Evolutionary conservation across 352 stramenopile genomes (phyloP).

Genomic region (Phytophthora aleatoria): DNA sequence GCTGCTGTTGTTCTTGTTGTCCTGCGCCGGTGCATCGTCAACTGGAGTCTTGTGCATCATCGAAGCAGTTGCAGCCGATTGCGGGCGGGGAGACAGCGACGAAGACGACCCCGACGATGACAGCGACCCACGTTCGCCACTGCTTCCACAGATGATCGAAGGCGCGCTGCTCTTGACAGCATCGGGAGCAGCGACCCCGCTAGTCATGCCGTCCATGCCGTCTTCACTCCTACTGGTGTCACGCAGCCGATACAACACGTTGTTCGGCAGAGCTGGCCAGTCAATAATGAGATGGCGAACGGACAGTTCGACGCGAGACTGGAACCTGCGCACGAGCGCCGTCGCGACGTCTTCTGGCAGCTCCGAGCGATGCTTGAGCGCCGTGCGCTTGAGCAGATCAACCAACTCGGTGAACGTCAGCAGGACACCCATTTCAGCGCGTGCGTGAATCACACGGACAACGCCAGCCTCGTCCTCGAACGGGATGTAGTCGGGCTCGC

Average conservation of each 20-base stretch:
- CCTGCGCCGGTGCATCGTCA: background rate
- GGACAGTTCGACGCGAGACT: slow-evolving; percentile 63
- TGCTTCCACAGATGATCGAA: slow-evolving; percentile 23
- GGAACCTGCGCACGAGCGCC: slow-evolving; percentile 55
- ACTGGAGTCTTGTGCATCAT: slow-evolving; percentile 9
- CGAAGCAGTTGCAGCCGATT: slow-evolving; percentile 15
- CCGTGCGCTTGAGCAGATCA: slow-evolving; percentile 62
- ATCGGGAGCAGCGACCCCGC: slow-evolving; percentile 2
- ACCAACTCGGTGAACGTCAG: slow-evolving; percentile 74
- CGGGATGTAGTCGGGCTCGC: slow-evolving; percentile 63
- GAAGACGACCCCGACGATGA: slow-evolving; percentile 32
- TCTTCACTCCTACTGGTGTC: slow-evolving; percentile 10
- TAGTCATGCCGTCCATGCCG: slow-evolving; percentile 22
- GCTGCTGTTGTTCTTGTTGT: slow-evolving; percentile 4
- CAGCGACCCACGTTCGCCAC: slow-evolving; percentile 20
- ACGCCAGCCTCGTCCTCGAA: slow-evolving; percentile 74
- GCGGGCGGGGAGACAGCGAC: slow-evolving; percentile 28
- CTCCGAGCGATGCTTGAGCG: slow-evolving; percentile 57
- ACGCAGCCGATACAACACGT: slow-evolving; percentile 46
- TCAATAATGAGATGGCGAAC: slow-evolving; percentile 67
- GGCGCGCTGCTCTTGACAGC: slow-evolving; percentile 13
- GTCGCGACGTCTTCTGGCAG: slow-evolving; percentile 45
- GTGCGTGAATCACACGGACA: slow-evolving; percentile 70
- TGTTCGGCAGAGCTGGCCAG: slow-evolving; percentile 47
- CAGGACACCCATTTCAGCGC: slow-evolving; percentile 69